Evolutionary conservation across 2,329 filamentous ascomycete genomes (phyloP), one percentile per base, ranked within the genome.

Genomic region (Harringtonia lauricola): DNA sequence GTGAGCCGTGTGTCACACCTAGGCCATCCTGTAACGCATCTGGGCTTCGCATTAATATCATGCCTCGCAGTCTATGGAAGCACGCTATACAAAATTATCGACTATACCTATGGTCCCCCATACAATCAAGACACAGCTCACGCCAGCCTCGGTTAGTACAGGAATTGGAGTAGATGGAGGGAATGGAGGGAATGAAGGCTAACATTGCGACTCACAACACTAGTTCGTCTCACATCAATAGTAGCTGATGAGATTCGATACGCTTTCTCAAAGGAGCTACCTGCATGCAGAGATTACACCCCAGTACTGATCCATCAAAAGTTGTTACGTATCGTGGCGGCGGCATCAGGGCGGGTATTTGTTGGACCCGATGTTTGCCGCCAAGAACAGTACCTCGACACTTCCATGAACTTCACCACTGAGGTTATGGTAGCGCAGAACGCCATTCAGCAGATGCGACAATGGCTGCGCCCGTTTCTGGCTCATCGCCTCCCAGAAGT

Each of bases 321-420:
- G 9, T 52, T 73, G 5, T 57, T 70, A 2, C 64, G 65, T 17
- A 63, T 72, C 31, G 63, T 73, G 1, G 66, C 64, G 39, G 64
- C 64, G 46, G 61, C 66, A 0, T 70, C 66, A 0, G 69, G 69
- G 3, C 59, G 65, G 12, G 55, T 72, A 21, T 72, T 72, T 41
- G 59, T 72, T 22, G 70, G 69, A 5, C 54, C 64, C 2, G 66
- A 70, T 40, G 59, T 71, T 1, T 68, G 66, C 48, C 65, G 64
- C 26, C 52, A 60, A 3, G 64, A 68, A 33, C 57, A 60, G 22
- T 72, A 71, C 51, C 52, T 72, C 3, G 60, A 70, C 34, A 58
- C 64, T 7, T 60, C 64, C n/a, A 68, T 71, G 45, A 65, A 66
- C 50, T 72, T 67, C 52, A 70, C 69, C 2, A 14, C 42, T 15